A percentile compares a stretch with the other conserved stretches of the same genome.
These are phyloP conservation scores for Lumnitzera littorea DNA, from an alignment of 345 rosid genomes.

Conservation along the genomic window DNA sequence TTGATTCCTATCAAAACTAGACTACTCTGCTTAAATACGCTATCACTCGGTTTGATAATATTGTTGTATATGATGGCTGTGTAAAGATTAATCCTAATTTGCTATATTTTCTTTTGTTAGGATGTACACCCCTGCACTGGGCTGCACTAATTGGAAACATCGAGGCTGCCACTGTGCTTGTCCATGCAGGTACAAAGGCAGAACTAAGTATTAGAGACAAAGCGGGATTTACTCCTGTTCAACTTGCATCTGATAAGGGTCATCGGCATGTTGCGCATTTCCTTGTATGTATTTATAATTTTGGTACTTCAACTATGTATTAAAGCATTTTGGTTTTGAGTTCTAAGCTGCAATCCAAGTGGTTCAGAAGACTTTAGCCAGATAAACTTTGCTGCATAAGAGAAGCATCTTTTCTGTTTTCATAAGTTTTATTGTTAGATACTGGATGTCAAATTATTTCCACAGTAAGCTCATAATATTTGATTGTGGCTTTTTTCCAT, in stretches of 20 bases:
- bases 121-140: slow-evolving; percentile 98
- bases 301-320: slow-evolving; percentile 10
- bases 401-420: too few species aligned
- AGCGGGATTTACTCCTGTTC: slow-evolving; percentile 74
- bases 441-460: too few species aligned
- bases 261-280: slow-evolving; percentile 73
- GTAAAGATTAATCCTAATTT: neutral
- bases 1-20: too few species aligned
- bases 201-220: slow-evolving; percentile 71
- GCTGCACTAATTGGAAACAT: slow-evolving; percentile 72
- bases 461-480: too few species aligned
- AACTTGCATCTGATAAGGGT: slow-evolving; percentile 93
- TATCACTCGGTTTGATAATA: too few species aligned
- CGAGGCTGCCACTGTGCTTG: slow-evolving; percentile 77
- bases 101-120: slow-evolving; percentile 25
- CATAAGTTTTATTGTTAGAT: too few species aligned
- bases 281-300: slow-evolving; percentile 72
- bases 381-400: too few species aligned
- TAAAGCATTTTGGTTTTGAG: neutral
- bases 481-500: neutral
- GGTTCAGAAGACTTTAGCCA: neutral
- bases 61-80: neutral
- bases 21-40: too few species aligned
- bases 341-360: slow-evolving; percentile 2
- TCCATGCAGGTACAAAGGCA: slow-evolving; percentile 82